A percentile compares a stretch with the other conserved stretches of the same genome.
Evolutionary conservation across 1,139 yeast genomes (phyloP).

Genomic region (Trichomonascaceae sp.): DNA sequence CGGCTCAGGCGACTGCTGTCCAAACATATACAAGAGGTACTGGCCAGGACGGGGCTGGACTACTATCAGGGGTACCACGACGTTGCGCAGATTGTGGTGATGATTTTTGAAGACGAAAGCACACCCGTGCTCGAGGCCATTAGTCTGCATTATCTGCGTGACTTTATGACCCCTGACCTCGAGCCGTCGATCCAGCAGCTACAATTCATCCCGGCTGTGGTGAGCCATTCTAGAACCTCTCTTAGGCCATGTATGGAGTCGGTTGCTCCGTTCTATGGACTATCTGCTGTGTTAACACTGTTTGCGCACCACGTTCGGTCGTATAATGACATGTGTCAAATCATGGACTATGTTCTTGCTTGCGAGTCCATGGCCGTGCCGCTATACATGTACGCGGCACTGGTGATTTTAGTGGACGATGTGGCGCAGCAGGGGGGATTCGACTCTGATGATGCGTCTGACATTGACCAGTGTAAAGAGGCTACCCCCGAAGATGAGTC

Average conservation of each 20-base stretch:
- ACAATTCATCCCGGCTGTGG: constrained; percentile 47
- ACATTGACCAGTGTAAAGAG: no score
- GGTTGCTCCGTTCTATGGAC: constrained; percentile 45
- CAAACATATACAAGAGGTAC: constrained; percentile 24
- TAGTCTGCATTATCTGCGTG: constrained; percentile 56
- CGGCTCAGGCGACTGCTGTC: background rate
- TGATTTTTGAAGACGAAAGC: constrained; percentile 33
- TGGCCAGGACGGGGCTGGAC: constrained; percentile 42
- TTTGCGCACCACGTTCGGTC: constrained; percentile 60
- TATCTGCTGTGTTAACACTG: constrained; percentile 66
- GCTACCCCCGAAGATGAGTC: no score
- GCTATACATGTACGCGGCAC: constrained; percentile 46
- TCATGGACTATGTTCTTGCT: constrained; percentile 54
- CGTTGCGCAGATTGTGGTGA: constrained; percentile 54
- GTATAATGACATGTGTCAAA: constrained; percentile 35
- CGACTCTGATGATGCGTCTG: no score
- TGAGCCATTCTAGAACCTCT: constrained; percentile 37
- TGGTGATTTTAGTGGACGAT: no score
- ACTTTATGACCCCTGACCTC: constrained; percentile 68
- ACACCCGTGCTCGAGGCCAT: constrained; percentile 41
- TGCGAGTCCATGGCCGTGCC: constrained; percentile 32
- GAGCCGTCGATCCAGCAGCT: constrained; percentile 55
- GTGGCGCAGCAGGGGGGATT: no score
- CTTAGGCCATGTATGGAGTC: constrained; percentile 38
- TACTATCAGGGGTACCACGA: constrained; percentile 96